These are phyloP conservation scores for Cenococcum geophilum DNA, from an alignment of 495 filamentous ascomycete genomes.

Conservation along the genomic window DNA sequence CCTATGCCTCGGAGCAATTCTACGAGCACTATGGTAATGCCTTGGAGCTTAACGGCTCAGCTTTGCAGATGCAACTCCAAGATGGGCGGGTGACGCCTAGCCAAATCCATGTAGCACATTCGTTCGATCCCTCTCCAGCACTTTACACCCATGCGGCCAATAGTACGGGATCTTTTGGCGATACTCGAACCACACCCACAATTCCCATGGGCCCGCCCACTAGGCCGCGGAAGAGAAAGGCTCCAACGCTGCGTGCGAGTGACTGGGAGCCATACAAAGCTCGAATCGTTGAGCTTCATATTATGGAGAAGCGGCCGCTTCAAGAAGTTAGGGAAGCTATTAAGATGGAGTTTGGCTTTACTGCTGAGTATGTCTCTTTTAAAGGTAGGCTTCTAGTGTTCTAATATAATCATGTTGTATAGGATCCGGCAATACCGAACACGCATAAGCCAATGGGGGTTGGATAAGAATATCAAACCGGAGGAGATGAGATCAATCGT, in stretches of 20 bases:
- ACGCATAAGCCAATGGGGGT: conserved; percentile 30
- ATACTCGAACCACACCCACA: conserved; percentile 11
- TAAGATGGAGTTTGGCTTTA: conserved; percentile 22
- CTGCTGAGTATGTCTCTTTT: conserved; percentile 22
- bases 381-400: neutral
- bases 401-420: conserved; percentile 11
- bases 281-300: conserved; percentile 27
- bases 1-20: neutral
- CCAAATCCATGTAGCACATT: neutral
- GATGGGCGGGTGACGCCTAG: conserved; percentile 3
- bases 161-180: conserved; percentile 2
- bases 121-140: conserved; percentile 11
- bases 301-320: conserved; percentile 18
- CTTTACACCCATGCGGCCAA: conserved; percentile 6
- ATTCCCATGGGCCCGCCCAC: conserved; percentile 23
- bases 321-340: conserved; percentile 20
- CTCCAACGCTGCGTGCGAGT: conserved; percentile 22
- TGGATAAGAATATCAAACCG: conserved; percentile 34
- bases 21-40: neutral
- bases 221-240: conserved; percentile 26
- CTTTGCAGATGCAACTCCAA: conserved; percentile 9
- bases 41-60: neutral
- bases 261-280: too few species aligned
- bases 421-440: conserved; percentile 31
- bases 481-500: conserved; percentile 35